Evolutionary conservation across 305 asterid species (phyloP), one percentile per base, ranked within the genome.

Genomic region (Solanum hybrid): DNA sequence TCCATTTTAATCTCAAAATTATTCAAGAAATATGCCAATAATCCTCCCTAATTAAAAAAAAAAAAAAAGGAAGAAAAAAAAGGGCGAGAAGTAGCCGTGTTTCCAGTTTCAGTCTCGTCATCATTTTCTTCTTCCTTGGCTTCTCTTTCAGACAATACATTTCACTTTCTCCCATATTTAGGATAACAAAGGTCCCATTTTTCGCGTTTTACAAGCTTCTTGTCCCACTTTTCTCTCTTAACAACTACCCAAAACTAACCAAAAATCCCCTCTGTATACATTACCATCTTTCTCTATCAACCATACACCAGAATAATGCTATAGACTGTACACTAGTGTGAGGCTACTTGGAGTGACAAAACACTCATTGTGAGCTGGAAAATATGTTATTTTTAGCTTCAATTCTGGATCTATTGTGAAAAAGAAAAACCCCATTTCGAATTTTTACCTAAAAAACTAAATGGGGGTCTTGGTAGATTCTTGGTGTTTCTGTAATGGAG

Each of bases 401-500:
- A 78, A 35, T 91, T 93, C 86, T 89, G 94, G 97, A 94, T 95
- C 98, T 91, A 24, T 22, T 81, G 26, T 51, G 27, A 38, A 32
- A 37, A 6, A 12, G 73, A 86, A 26, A 15, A 86, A 45, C 6
- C 40, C 73, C 87, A 84, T 37, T 79, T 37, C 3, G 34, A 71
- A 8, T 24, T 60, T 22, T 15, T 5, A 85, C 9, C 86, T 27
- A 77, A 35, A 78, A 60, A 31, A 27, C 38, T 10, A 75, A 72
- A 97, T 96, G 99, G 94, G 97, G 95, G 92, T 93, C 88, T 93
- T 95, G 93, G 92, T 94, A 85, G 98, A 95, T 75, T 94, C 98
- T 4, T 96, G 97, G 98, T 97, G 98, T 88, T 96, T 97, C 91
- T 97, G 99, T 92, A 97, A 93, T 88, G 99, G 99, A 36, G 98